Conservation (phyloP, 2,329 filamentous ascomycete genomes). For the Ilyonectria mors-panacis region DNA sequence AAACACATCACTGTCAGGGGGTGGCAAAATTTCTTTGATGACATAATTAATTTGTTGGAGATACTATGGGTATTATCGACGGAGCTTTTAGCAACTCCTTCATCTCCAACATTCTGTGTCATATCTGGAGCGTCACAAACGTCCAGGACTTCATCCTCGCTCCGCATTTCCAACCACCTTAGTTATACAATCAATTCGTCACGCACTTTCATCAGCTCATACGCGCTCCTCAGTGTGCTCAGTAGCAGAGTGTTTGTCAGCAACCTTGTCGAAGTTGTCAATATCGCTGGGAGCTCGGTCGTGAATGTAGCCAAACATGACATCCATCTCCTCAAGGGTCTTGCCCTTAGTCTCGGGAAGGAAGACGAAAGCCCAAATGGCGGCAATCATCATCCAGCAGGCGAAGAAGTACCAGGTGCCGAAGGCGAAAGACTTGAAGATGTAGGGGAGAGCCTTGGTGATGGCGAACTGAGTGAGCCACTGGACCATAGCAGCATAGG, state of each 20-base stretch:
- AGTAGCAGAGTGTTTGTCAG: constrained; percentile 31
- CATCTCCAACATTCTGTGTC: constrained; percentile 4
- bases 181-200: constrained; percentile 4
- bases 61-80: constrained; percentile 15
- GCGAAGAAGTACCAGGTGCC: constrained; percentile 73
- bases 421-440: constrained; percentile 60
- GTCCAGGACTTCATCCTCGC: neutral
- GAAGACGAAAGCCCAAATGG: constrained; percentile 65
- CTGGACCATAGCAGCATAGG: constrained; percentile 58
- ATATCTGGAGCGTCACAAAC: constrained; percentile 1
- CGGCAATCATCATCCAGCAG: constrained; percentile 63
- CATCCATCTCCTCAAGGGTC: constrained; percentile 67
- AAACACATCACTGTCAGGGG: neutral
- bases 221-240: constrained; percentile 43
- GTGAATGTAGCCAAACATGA: constrained; percentile 50
- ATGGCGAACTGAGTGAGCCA: constrained; percentile 61
- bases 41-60: constrained; percentile 6
- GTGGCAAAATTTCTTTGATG: neutral
- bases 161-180: neutral
- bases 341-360: constrained; percentile 70
- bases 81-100: neutral
- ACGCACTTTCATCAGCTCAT: constrained; percentile 15
- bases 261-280: constrained; percentile 37
- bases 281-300: constrained; percentile 35
- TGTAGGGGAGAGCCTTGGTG: constrained; percentile 61